Evolutionary conservation across 805 yeast species (phyloP), one percentile per base, ranked within the genome.

Genomic region (Ogataea methylovora): DNA sequence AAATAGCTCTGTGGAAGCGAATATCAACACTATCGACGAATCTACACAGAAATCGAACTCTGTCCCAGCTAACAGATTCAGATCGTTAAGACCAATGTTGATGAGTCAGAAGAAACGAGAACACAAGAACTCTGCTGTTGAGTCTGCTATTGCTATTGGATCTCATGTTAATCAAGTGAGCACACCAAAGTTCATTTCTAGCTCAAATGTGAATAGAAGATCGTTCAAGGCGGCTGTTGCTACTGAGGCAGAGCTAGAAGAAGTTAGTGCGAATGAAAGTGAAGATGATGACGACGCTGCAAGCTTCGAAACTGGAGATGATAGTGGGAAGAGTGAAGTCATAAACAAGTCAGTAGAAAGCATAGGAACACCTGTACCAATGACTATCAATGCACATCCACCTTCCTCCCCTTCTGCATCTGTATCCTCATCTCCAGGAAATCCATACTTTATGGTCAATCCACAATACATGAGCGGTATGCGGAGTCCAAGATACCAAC

Each of bases 141-240:
- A 42, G 4, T 33, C 45, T 5, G 58, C 54, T 0, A 37, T 41
- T 10, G 52, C 52, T 17, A 30, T 46, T 30, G 58, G 52, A 1
- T 46, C 52, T 9, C 43, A 32, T 2, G 41, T 53, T 8, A 40
- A 37, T 17, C 32, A 39, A 1, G 56, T 51, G 11, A 39, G 39
- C 90, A 13, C 72, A 82, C 5, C 33, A 11, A 30, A 24, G 17
- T 23, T n/a, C n/a, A n/a, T n/a, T n/a, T n/a, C n/a, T n/a, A n/a
- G n/a, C n/a, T n/a, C 12, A 7, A 24, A 24, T 27, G 23, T 4
- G 4, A 13, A 12, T 18, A 15, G 29, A 27, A 27, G 5, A 5
- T 27, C 29, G 6, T n/a, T 27, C 10, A 27, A 17, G 10, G 29
- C 20, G 5, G 13, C 9, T 4, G 28, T 13, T 15, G 5, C 30